phyloP scores from a whole-genome alignment of 2,329 filamentous ascomycete genomes.

The Drechmeria coniospora region DNA sequence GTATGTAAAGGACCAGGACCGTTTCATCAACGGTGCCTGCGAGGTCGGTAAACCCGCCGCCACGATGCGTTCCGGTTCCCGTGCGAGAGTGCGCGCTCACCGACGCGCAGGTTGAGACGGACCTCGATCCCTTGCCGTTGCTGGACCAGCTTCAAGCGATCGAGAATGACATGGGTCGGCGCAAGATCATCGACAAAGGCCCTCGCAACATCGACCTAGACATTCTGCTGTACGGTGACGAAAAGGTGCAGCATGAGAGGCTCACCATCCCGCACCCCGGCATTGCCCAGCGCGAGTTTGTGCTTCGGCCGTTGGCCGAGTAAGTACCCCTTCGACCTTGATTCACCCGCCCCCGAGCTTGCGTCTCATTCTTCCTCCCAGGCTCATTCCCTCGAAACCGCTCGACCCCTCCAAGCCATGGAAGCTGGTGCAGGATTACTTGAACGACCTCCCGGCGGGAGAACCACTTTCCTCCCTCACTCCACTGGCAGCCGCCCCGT shows the following conservation, averaged over 20 bases:
- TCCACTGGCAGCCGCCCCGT: conserved; percentile 32
- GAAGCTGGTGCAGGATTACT: conserved; percentile 44
- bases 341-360: conserved; percentile 1
- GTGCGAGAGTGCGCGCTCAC: no score
- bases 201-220: conserved; percentile 91
- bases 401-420: conserved; percentile 39
- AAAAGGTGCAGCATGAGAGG: conserved; percentile 49
- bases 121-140: conserved; percentile 56
- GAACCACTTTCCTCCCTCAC: conserved; percentile 42
- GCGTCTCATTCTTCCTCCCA: conserved; percentile 10
- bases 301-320: conserved; percentile 75
- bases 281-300: conserved; percentile 86
- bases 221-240: conserved; percentile 66
- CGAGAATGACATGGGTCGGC: conserved; percentile 62
- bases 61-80: no score
- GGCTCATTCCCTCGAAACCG: conserved; percentile 39
- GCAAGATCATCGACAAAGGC: conserved; percentile 81
- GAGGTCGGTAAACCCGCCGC: conserved; percentile 46
- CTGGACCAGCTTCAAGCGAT: conserved; percentile 73
- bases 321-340: conserved; percentile 21
- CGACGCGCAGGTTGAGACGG: conserved; percentile 56
- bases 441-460: conserved; percentile 39
- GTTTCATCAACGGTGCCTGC: conserved; percentile 84
- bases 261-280: conserved; percentile 73
- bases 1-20: conserved; percentile 82